Percentiles rank a stretch among this genome's conserved stretches.
Conservation (phyloP, 2,329 filamentous ascomycete genomes). For the Scedosporium dehoogii region DNA sequence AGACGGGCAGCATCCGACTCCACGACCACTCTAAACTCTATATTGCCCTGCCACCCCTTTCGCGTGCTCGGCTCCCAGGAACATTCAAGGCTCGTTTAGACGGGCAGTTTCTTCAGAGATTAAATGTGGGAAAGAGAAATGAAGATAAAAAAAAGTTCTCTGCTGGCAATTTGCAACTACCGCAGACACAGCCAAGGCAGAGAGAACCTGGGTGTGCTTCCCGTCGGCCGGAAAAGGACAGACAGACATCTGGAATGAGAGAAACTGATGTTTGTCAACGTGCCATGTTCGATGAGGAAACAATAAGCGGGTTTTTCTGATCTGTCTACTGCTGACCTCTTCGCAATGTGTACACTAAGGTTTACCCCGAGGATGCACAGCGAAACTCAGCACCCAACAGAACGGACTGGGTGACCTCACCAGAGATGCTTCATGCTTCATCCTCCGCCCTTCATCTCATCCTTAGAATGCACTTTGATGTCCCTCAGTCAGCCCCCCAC, state of each 20-base stretch:
- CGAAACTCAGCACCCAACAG: not conserved
- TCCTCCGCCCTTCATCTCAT: too few species aligned
- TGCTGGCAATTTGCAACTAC: not conserved
- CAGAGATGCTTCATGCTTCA: not conserved
- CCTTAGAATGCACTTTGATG: not conserved
- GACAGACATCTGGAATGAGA: not conserved
- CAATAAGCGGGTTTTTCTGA: too few species aligned
- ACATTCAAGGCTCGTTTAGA: not conserved
- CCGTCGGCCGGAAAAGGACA: not conserved
- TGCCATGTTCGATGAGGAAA: too few species aligned
- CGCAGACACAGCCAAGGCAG: not conserved
- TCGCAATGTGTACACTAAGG: too few species aligned
- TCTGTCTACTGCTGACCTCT: too few species aligned
- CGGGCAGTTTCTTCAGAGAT: not conserved
- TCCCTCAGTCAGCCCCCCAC: not conserved
- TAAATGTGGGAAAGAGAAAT: not conserved
- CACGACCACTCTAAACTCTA: not conserved
- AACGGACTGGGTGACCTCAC: not conserved
- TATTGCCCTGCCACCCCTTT: not conserved
- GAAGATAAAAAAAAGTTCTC: not conserved
- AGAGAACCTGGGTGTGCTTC: not conserved
- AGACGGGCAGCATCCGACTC: not conserved
- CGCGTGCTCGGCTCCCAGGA: not conserved
- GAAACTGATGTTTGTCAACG: not conserved
- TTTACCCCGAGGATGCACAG: not conserved